Evolutionary conservation across 2,329 filamentous ascomycete species (phyloP).

Genomic region (Clonostachys solani): DNA sequence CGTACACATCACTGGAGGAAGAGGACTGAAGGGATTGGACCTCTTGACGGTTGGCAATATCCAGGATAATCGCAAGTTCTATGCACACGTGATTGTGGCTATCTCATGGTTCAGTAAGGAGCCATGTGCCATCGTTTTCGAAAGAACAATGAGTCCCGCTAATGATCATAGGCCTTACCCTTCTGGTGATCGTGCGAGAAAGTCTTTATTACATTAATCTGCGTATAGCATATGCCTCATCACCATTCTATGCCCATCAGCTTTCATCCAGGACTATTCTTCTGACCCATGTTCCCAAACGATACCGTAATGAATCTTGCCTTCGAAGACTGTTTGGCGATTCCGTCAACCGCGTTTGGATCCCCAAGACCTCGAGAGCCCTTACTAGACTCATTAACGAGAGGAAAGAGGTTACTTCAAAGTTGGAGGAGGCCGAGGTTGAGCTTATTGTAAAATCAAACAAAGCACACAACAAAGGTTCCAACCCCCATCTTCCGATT

Average conservation of each 20-base stretch:
- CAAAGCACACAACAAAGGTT: conserved; percentile 58
- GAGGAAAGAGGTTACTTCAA: conserved; percentile 73
- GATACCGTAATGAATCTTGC: conserved; percentile 71
- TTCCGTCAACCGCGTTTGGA: conserved; percentile 79
- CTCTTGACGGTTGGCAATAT: conserved; percentile 77
- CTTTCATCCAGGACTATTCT: conserved; percentile 89
- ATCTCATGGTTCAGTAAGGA: conserved; percentile 64
- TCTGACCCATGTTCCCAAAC: conserved; percentile 75
- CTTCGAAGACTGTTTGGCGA: conserved; percentile 78
- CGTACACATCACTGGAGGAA: conserved; percentile 79
- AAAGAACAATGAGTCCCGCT: not conserved
- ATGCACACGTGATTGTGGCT: conserved; percentile 74
- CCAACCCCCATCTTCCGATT: conserved; percentile 13
- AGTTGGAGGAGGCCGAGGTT: conserved; percentile 82
- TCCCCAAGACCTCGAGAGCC: conserved; percentile 70
- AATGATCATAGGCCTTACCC: conserved; percentile 62
- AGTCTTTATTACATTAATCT: conserved; percentile 88
- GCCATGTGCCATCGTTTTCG: too few species aligned
- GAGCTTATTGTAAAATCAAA: conserved; percentile 79
- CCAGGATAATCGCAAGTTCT: conserved; percentile 54
- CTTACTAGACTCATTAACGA: conserved; percentile 78
- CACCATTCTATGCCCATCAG: conserved; percentile 76
- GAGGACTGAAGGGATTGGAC: conserved; percentile 61
- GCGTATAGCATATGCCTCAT: conserved; percentile 85
- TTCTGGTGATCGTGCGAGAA: conserved; percentile 84